These are phyloP conservation scores for Pseudocohnilembus persalinus DNA, from an alignment of 169 alveolate genomes.

Conservation along the genomic window DNA sequence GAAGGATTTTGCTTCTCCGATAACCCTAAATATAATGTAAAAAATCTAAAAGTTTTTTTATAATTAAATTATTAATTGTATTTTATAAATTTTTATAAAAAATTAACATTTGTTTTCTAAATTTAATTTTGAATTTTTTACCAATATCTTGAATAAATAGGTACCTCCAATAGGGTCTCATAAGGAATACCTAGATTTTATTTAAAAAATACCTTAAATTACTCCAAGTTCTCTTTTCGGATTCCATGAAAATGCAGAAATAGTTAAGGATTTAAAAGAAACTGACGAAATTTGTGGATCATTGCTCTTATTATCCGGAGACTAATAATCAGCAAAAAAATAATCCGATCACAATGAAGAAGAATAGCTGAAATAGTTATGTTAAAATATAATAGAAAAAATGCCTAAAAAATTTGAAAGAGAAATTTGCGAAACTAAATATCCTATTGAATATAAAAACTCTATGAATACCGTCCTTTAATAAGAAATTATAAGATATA, in stretches of 20 bases:
- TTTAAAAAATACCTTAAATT: constrained; percentile 58
- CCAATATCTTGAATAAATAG: background rate
- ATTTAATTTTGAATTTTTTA: too few species aligned
- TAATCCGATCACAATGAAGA: constrained; percentile 31
- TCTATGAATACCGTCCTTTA: constrained; percentile 74
- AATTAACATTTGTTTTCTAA: background rate
- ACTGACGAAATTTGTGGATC: constrained; percentile 63
- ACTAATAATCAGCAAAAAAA: constrained; percentile 21
- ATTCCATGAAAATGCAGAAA: constrained; percentile 79
- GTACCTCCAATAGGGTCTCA: constrained; percentile 64
- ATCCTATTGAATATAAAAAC: constrained; percentile 71
- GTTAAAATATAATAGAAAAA: constrained; percentile 51
- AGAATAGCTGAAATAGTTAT: constrained; percentile 34
- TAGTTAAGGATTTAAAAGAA: constrained; percentile 68
- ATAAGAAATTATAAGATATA: constrained; percentile 75
- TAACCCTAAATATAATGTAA: constrained; percentile 40
- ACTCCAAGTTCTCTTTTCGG: constrained; percentile 75
- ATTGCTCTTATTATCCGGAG: constrained; percentile 46
- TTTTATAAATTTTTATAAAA: background rate
- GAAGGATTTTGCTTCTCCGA: constrained; percentile 50
- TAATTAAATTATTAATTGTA: background rate
- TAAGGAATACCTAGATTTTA: constrained; percentile 59
- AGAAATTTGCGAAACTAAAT: constrained; percentile 60
- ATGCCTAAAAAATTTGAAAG: constrained; percentile 68
- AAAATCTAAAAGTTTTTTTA: constrained; percentile 1